These are phyloP conservation scores for Pholiota adiposa DNA, from an alignment of 1,284 basidiomycete species.

Conservation along the genomic window DNA sequence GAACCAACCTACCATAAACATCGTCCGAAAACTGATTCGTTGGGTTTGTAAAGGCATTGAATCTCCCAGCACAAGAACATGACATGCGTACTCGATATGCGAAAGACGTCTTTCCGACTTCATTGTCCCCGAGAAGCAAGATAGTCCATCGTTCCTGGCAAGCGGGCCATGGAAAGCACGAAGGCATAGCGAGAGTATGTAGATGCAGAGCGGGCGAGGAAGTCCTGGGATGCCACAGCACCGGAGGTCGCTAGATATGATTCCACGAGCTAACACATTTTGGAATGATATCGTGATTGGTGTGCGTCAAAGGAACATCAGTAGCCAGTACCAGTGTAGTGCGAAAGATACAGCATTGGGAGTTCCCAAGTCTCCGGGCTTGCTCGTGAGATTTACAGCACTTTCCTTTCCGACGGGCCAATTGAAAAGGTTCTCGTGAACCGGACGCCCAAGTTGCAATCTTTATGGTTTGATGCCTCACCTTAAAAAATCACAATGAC, in stretches of 20 bases:
- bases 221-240: neutral
- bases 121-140: slow-evolving; percentile 26
- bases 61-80: neutral
- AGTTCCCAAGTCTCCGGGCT: slow-evolving; percentile 9
- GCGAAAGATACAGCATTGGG: neutral
- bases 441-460: neutral
- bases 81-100: slow-evolving; percentile 23
- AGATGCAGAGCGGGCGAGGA: neutral
- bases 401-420: neutral
- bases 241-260: neutral
- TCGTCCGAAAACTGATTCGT: slow-evolving; percentile 22
- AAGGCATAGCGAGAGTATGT: slow-evolving; percentile 10
- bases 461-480: neutral
- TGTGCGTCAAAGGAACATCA: neutral
- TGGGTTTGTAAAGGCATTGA: neutral
- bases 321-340: neutral
- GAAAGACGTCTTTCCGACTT: slow-evolving; percentile 31
- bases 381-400: neutral
- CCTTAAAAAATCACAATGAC: neutral
- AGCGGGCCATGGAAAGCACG: slow-evolving; percentile 15
- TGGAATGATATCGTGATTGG: neutral
- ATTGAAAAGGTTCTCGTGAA: neutral
- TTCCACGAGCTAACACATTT: neutral
- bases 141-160: slow-evolving; percentile 23
- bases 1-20: slow-evolving; percentile 16